Percentiles rank a stretch among this genome's conserved stretches.
Conservation (phyloP, 176 grass and related monocot genomes). For the Triticum monococcum region DNA sequence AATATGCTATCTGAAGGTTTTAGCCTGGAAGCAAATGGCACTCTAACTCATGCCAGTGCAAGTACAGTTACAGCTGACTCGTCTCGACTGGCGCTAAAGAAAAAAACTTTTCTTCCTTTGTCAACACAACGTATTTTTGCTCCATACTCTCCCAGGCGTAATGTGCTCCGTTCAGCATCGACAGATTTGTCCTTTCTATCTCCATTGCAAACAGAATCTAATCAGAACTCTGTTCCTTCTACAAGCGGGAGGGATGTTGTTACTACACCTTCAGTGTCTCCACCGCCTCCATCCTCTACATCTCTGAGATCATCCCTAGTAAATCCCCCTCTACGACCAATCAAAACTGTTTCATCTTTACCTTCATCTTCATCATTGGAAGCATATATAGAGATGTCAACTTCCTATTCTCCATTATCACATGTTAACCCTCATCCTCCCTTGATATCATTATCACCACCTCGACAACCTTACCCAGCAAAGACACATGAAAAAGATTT, state of each 20-base stretch:
- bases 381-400: slow-evolving; percentile 30
- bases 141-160: slow-evolving; percentile 31
- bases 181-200: slow-evolving; percentile 41
- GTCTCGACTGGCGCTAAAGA: slow-evolving; percentile 32
- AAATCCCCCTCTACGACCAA: slow-evolving; percentile 37
- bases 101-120: slow-evolving; percentile 40
- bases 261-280: slow-evolving; percentile 21
- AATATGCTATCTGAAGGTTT: slow-evolving; percentile 29
- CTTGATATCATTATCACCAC: neutral
- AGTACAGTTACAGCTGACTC: slow-evolving; percentile 14
- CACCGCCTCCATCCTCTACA: neutral
- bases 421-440: slow-evolving; percentile 20
- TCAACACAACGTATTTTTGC: slow-evolving; percentile 19
- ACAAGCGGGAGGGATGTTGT: slow-evolving; percentile 24
- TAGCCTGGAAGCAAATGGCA: neutral
- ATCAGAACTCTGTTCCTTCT: slow-evolving; percentile 18
- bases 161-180: slow-evolving; percentile 24
- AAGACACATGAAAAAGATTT: slow-evolving; percentile 21
- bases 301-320: slow-evolving; percentile 18
- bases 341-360: slow-evolving; percentile 34
- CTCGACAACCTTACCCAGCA: slow-evolving; percentile 9
- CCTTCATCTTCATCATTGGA: slow-evolving; percentile 42
- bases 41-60: slow-evolving; percentile 13
- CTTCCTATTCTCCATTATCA: slow-evolving; percentile 31
- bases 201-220: slow-evolving; percentile 30